Conservation (phyloP, 345 rosid genomes). For the Hibiscus tridactylites region DNA sequence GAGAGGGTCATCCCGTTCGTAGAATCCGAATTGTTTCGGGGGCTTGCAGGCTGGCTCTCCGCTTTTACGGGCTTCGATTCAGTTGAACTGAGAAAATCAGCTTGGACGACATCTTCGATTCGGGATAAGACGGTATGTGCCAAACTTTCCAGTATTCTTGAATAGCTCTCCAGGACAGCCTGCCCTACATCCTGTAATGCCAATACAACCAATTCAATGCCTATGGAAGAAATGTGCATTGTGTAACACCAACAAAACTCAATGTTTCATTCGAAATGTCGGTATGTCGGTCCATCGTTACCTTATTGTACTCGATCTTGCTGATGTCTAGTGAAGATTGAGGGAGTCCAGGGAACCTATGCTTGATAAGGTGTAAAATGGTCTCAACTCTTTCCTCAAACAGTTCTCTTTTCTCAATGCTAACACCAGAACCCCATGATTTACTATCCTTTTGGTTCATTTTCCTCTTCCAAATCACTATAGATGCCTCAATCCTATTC, state of each 20-base stretch:
- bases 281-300: constrained; percentile 16
- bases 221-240: too few relatives aligned
- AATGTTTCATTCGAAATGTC: not conserved
- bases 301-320: constrained; percentile 73
- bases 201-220: not conserved
- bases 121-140: constrained; percentile 72
- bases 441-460: constrained; percentile 78
- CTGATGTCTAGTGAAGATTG: constrained; percentile 85
- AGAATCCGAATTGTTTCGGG: not conserved
- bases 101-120: constrained; percentile 72
- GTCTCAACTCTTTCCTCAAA: constrained; percentile 93
- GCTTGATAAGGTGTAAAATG: constrained; percentile 67
- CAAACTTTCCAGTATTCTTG: constrained; percentile 86
- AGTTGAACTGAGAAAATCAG: constrained; percentile 43
- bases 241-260: not conserved
- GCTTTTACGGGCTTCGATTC: constrained; percentile 15
- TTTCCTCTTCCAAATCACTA: constrained; percentile 87
- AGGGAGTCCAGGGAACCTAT: constrained; percentile 73
- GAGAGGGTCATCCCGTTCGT: constrained; percentile 34
- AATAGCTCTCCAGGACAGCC: constrained; percentile 85
- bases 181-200: constrained; percentile 72
- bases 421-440: constrained; percentile 81
- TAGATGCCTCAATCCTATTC: constrained; percentile 91
- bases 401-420: constrained; percentile 85
- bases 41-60: not conserved